phyloP scores from a whole-genome alignment of 352 stramenopile genomes.

The Phytophthora niederhauseri region DNA sequence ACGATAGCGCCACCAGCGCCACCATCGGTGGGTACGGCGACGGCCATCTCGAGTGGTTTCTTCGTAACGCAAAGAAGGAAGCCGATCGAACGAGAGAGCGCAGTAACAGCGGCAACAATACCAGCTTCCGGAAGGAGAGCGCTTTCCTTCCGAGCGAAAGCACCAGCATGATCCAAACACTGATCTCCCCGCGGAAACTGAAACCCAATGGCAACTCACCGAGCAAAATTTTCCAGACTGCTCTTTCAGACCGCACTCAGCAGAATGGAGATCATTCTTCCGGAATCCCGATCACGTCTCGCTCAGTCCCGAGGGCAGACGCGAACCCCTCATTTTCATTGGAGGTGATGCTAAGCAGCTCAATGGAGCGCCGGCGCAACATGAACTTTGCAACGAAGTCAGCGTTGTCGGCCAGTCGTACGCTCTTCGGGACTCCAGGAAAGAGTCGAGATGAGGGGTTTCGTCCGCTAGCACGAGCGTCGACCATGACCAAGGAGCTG shows the following conservation, averaged over 20 bases:
- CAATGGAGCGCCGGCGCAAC: conserved; percentile 23
- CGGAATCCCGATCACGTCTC: conserved; percentile 24
- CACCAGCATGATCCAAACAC: conserved; percentile 41
- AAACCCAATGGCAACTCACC: conserved; percentile 20
- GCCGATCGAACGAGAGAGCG: conserved; percentile 20
- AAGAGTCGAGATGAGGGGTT: conserved; percentile 36
- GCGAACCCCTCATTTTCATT: conserved; percentile 23
- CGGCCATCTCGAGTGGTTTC: conserved; percentile 38
- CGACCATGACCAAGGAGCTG: conserved; percentile 40
- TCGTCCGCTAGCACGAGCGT: conserved; percentile 31
- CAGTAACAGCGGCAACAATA: conserved; percentile 28
- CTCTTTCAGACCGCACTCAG: conserved; percentile 10
- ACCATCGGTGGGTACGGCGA: conserved; percentile 36
- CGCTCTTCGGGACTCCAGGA: conserved; percentile 25
- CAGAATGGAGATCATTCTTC: background rate
- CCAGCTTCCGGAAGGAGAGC: conserved; percentile 26
- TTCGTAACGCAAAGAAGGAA: conserved; percentile 33
- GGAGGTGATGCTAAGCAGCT: conserved; percentile 30
- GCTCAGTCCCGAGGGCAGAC: conserved; percentile 20
- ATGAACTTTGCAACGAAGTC: conserved; percentile 12
- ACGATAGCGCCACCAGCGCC: conserved; percentile 28
- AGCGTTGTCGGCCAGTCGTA: conserved; percentile 8
- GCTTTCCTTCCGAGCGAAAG: conserved; percentile 31
- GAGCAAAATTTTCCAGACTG: conserved; percentile 8
- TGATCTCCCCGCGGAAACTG: conserved; percentile 45